A percentile compares a stretch with the other conserved stretches of the same genome.
phyloP scores from a whole-genome alignment of 148 eudicot genomes.

The Agrostemma githago region DNA sequence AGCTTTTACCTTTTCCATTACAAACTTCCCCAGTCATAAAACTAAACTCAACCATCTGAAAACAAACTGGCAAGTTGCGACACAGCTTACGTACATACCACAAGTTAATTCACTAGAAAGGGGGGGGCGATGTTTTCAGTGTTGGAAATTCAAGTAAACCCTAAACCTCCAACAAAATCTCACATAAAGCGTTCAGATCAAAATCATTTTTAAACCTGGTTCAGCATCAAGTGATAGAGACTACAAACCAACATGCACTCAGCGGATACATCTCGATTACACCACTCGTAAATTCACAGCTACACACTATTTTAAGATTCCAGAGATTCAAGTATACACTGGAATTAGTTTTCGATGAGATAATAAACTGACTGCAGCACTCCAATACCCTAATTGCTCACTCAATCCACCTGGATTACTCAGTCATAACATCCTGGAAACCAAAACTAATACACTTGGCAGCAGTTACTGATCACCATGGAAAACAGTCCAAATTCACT shows the following conservation, averaged over 20 bases:
- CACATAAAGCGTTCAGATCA: neutral
- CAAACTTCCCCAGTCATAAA: neutral
- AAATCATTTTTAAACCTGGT: too few relatives aligned
- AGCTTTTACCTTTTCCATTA: neutral
- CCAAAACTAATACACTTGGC: neutral
- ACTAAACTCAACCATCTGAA: neutral
- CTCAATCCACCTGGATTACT: neutral
- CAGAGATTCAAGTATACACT: neutral
- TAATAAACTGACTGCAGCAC: neutral
- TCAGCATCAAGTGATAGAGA: neutral
- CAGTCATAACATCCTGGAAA: too few relatives aligned
- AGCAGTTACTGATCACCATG: slow-evolving; percentile 1
- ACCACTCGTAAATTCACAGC: neutral
- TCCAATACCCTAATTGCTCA: slow-evolving; percentile 5
- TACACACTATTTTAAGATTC: neutral
- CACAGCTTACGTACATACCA: neutral
- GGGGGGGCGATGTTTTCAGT: neutral
- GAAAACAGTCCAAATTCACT: neutral
- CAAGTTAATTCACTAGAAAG: neutral
- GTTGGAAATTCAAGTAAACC: neutral
- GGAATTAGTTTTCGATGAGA: neutral
- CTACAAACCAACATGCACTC: neutral
- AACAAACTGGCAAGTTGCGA: neutral
- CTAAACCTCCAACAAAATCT: neutral
- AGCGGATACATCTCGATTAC: neutral